Evolutionary conservation across 2,329 filamentous ascomycete genomes (phyloP), one percentile per base, ranked within the genome.

Genomic region (Alternaria triticimaculans): DNA sequence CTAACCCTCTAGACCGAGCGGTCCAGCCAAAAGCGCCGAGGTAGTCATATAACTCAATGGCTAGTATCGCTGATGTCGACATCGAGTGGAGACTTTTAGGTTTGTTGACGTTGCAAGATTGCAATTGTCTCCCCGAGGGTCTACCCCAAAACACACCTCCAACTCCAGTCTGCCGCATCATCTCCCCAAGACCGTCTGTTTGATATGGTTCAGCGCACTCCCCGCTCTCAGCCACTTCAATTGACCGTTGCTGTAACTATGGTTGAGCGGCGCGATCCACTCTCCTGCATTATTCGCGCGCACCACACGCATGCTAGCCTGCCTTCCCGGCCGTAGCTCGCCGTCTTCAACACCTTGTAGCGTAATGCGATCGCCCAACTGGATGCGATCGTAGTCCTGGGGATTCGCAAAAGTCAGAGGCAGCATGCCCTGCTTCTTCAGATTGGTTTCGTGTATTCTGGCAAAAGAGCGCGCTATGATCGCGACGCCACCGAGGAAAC

Each of bases 121-220:
- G 18, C 15, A 25, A 23, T 18, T 6, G 20, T n/a, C 28, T 41
- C n/a, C 9, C 20, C 9, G 20, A 14, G 4, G 20, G 20, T 20
- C 30, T 41, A 41, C 20, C 11, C 20, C 49, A 53, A 37, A 9
- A 11, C 20, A 53, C 28, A 25, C 28, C 30, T 53, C 20, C 53
- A 44, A 44, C 18, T 20, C 15, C n/a, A 37, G 14, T n/a, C 21
- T 10, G 10, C 25, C 5, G 14, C 18, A 25, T 43, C 3, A 20
- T 6, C 57, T 43, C 0, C 18, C 49, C 56, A 60, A 41, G 8
- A 63, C 51, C 25, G 45, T 58, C 30, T 65, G 21, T 41, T 68
- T 71, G 51, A 67, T 67, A 61, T 77, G 64, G 41, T 81, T 81
- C 30, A 81, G 64, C 10, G 78, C 76, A 60, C 78, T 80, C 3